Evolutionary conservation across 2,329 filamentous ascomycete genomes (phyloP).

Genomic region (Venturia carpophila): DNA sequence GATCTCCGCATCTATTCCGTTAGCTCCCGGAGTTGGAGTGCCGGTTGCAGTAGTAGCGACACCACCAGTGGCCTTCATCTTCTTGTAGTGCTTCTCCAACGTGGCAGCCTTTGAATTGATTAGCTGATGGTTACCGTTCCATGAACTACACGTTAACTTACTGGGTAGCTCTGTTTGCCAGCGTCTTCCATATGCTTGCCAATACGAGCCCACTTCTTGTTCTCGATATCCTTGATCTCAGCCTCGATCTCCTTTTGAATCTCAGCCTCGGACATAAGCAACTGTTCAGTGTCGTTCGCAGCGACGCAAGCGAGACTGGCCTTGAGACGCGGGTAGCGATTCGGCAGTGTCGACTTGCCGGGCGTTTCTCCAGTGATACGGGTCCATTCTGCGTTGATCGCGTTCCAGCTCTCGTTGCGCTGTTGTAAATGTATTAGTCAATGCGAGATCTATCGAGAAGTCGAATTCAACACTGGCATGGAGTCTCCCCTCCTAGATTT

Average conservation of each 20-base stretch:
- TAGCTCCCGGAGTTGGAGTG: neutral
- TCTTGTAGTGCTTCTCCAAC: slow-evolving; percentile 22
- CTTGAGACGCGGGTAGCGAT: slow-evolving; percentile 22
- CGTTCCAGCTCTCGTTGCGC: slow-evolving; percentile 20
- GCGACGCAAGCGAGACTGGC: slow-evolving; percentile 20
- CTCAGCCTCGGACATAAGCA: slow-evolving; percentile 17
- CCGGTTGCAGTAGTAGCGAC: neutral
- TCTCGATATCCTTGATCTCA: slow-evolving; percentile 2
- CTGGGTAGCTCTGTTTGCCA: slow-evolving; percentile 17
- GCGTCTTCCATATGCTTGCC: slow-evolving; percentile 20
- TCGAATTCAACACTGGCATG: neutral
- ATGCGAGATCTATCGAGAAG: neutral
- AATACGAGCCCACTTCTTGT: slow-evolving; percentile 21
- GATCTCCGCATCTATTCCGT: neutral
- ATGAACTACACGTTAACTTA: neutral
- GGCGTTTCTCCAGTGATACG: slow-evolving; percentile 19
- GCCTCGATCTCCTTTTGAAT: slow-evolving; percentile 20
- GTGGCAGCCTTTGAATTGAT: slow-evolving; percentile 6
- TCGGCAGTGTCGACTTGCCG: slow-evolving; percentile 22
- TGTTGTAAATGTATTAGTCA: neutral
- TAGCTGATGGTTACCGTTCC: neutral
- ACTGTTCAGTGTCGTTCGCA: slow-evolving; percentile 17
- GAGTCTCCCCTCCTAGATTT: neutral
- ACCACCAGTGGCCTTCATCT: slow-evolving; percentile 17
- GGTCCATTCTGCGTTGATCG: slow-evolving; percentile 20